Percentiles rank a stretch among this genome's conserved stretches.
Conservation (phyloP, 2,329 filamentous ascomycete species). For the Colletotrichum magnum region DNA sequence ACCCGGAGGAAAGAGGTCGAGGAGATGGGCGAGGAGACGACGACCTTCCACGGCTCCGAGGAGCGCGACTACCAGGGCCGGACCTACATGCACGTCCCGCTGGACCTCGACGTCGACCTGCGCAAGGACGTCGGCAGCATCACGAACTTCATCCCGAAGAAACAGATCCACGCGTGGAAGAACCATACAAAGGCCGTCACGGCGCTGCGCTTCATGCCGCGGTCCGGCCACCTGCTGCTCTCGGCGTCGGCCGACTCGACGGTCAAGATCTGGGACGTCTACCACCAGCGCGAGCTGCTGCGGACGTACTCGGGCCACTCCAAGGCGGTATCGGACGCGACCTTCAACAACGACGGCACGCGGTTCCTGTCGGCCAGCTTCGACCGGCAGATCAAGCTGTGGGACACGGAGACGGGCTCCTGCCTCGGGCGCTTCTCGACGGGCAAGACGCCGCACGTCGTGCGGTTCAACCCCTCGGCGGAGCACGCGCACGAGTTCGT, state of each 20-base stretch:
- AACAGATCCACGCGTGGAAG: slow-evolving; percentile 91
- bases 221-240: slow-evolving; percentile 88
- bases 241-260: slow-evolving; percentile 92
- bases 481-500: slow-evolving; percentile 90
- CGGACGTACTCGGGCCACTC: slow-evolving; percentile 93
- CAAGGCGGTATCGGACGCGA: slow-evolving; percentile 90
- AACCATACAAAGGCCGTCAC: slow-evolving; percentile 88
- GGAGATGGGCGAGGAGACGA: slow-evolving; percentile 80
- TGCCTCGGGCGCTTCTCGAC: slow-evolving; percentile 92
- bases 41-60: slow-evolving; percentile 86
- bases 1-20: slow-evolving; percentile 71
- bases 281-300: slow-evolving; percentile 89
- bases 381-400: slow-evolving; percentile 96
- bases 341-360: slow-evolving; percentile 85
- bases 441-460: slow-evolving; percentile 94
- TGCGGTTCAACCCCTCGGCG: slow-evolving; percentile 89
- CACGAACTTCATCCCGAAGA: slow-evolving; percentile 96
- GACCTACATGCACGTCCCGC: slow-evolving; percentile 97
- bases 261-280: slow-evolving; percentile 94
- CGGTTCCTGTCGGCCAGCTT: slow-evolving; percentile 94
- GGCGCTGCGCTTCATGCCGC: slow-evolving; percentile 89
- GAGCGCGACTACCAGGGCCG: slow-evolving; percentile 94
- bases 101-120: slow-evolving; percentile 89
- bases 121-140: slow-evolving; percentile 83
- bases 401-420: slow-evolving; percentile 95